phyloP scores from a whole-genome alignment of 2,329 filamentous ascomycete species.

The Botrytis squamosa region DNA sequence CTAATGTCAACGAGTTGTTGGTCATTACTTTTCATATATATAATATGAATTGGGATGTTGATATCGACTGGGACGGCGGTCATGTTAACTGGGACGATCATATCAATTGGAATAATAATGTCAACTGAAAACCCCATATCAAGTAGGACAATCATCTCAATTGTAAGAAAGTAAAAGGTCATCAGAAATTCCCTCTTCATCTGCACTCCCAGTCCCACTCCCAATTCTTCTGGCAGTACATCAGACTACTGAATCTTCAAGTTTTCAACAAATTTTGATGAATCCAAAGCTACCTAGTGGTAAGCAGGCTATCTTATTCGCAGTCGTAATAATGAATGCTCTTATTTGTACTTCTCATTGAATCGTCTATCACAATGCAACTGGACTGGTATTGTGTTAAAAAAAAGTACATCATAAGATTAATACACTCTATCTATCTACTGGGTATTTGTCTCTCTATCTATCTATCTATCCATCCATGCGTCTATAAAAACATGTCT shows the following conservation, averaged over 20 bases:
- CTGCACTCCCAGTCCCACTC: no score
- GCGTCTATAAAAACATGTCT: background rate
- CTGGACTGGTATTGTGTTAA: no score
- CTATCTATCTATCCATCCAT: background rate
- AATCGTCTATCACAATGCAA: background rate
- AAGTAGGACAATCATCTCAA: no score
- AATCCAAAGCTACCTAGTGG: background rate
- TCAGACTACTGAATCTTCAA: background rate
- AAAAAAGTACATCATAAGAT: background rate
- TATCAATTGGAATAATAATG: no score
- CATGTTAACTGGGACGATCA: no score
- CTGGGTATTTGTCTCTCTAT: background rate
- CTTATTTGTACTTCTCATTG: background rate
- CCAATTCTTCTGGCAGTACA: background rate
- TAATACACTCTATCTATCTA: background rate
- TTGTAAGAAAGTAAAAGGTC: no score
- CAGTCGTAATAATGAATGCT: background rate
- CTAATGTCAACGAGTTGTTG: background rate
- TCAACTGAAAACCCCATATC: no score
- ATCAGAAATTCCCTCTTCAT: no score
- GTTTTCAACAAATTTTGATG: background rate
- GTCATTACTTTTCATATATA: background rate
- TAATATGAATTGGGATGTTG: no score
- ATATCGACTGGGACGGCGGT: no score
- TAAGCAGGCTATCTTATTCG: background rate